Base-by-base conservation (phyloP, 176 grass and related monocot genomes). In the Bothriochloa decipiens region DNA sequence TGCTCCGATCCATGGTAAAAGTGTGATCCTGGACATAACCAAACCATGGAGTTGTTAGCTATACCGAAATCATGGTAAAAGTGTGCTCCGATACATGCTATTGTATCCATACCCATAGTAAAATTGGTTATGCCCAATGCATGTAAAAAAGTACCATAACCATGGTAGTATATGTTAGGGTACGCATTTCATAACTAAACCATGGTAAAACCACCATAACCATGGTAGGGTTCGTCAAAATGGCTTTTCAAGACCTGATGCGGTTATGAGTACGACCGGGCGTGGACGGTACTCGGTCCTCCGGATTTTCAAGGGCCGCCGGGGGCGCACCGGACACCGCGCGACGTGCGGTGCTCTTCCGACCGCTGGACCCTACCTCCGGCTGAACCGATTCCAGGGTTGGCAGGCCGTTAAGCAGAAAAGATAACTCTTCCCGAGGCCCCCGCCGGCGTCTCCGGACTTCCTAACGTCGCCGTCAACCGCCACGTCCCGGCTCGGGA, bases 351-450 rank as follows among this genome's bases (percentile, higher is more conserved):
- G 76, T 79, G 87, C 87, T 89, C 87, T 89, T 89, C 82, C 76
- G 58, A 35, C 76, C 87, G 43, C 82, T 85, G 68, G 75, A 85
- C 87, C 87, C 91, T 92, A 92, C 91, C 91, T 92, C 81, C 82
- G 85, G 85, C 77, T 90, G 88, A 90, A 86, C 88, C 73, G 82
- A 79, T 93, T 93, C 91, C 82, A 93, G 87, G 91, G 91, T 90
- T 74, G 88, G 88, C 77, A 41, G 91, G 91, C 91, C 81, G 84
- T 93, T 90, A 87, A 93, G 87, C 77, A 85, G 87, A 93, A 93
- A 90, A 93, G 87, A 93, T 93, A 93, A 93, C 91, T 93, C 87
- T 93, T 93, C 91, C 81, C 87, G 81, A 75, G 87, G 87, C 87
- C 84, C 91, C 87, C 84, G 81, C 81, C 81, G 81, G 71, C 76